A percentile compares a stretch with the other conserved stretches of the same genome.
These are phyloP conservation scores for Clonostachys sp. DNA, from an alignment of 2,329 filamentous ascomycete genomes.

Conservation along the genomic window DNA sequence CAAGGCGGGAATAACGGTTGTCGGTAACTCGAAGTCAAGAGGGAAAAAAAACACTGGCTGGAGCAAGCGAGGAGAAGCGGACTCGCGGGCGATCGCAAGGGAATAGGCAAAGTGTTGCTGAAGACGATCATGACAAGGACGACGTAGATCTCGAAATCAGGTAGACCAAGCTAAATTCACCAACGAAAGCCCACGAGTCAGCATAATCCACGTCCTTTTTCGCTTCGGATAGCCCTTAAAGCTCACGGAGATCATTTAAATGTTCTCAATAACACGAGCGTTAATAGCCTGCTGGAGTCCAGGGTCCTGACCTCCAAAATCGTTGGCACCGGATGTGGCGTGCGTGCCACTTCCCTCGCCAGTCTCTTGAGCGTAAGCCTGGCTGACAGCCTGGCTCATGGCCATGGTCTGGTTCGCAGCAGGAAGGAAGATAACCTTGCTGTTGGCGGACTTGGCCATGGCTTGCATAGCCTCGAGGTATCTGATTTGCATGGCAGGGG, in stretches of 20 bases:
- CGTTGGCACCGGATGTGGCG: conserved; percentile 26
- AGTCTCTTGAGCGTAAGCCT: conserved; percentile 29
- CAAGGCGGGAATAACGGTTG: too few species aligned
- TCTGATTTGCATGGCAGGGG: conserved; percentile 96
- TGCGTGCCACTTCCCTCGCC: conserved; percentile 26
- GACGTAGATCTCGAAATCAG: conserved; percentile 19
- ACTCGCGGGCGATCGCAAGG: not conserved
- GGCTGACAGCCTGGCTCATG: conserved; percentile 28
- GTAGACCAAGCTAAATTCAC: conserved; percentile 25
- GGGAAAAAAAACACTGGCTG: not conserved
- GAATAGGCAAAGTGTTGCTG: not conserved
- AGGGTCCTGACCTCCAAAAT: conserved; percentile 47
- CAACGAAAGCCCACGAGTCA: conserved; percentile 20
- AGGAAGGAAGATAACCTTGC: conserved; percentile 82
- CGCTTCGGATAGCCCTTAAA: not conserved
- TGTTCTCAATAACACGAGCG: conserved; percentile 78
- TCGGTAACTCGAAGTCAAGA: too few species aligned
- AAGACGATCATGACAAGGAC: conserved; percentile 10
- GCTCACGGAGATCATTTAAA: conserved; percentile 43
- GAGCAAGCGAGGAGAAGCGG: not conserved
- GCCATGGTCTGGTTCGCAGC: conserved; percentile 52
- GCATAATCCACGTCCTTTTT: conserved; percentile 5
- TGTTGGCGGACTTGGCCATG: conserved; percentile 92
- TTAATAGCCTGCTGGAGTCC: conserved; percentile 80
- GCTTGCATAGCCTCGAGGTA: conserved; percentile 98